phyloP scores from a whole-genome alignment of 495 filamentous ascomycete genomes.

The Neurospora pannonica region DNA sequence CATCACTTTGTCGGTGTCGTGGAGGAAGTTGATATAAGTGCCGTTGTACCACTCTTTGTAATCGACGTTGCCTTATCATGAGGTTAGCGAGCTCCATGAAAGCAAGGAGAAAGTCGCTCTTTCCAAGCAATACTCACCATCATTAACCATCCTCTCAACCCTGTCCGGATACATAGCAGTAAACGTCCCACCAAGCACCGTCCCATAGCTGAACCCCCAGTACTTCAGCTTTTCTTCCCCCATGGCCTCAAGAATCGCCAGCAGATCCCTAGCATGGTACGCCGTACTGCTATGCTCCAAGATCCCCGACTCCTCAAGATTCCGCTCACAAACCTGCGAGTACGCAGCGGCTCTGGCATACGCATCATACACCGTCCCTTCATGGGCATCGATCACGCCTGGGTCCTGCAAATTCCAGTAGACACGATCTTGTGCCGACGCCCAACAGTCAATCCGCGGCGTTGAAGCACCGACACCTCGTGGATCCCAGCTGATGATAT shows the following conservation, averaged over 20 bases:
- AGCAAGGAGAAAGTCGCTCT: not conserved
- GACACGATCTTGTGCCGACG: constrained; percentile 18
- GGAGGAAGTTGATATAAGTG: constrained; percentile 37
- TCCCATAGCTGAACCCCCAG: constrained; percentile 49
- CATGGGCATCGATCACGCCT: constrained; percentile 30
- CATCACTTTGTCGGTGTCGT: constrained; percentile 46
- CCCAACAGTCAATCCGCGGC: constrained; percentile 37
- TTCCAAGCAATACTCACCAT: constrained; percentile 25
- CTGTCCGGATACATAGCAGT: constrained; percentile 40
- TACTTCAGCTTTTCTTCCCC: constrained; percentile 37
- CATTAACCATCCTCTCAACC: constrained; percentile 39
- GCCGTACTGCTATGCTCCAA: constrained; percentile 29
- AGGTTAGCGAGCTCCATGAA: constrained; percentile 5
- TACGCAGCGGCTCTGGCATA: constrained; percentile 29
- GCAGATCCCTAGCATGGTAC: constrained; percentile 33
- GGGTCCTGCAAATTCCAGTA: constrained; percentile 30
- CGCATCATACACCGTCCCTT: constrained; percentile 29
- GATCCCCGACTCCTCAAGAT: constrained; percentile 15
- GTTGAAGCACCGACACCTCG: constrained; percentile 36
- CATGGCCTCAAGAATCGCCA: constrained; percentile 28
- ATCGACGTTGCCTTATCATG: constrained; percentile 39
- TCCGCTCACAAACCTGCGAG: constrained; percentile 25
- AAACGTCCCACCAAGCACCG: constrained; percentile 42
- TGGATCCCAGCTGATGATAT: constrained; percentile 44
- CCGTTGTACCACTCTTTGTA: constrained; percentile 39